Base-by-base conservation (phyloP, 2,329 filamentous ascomycete species). In the Rhynchosporium secalis region DNA sequence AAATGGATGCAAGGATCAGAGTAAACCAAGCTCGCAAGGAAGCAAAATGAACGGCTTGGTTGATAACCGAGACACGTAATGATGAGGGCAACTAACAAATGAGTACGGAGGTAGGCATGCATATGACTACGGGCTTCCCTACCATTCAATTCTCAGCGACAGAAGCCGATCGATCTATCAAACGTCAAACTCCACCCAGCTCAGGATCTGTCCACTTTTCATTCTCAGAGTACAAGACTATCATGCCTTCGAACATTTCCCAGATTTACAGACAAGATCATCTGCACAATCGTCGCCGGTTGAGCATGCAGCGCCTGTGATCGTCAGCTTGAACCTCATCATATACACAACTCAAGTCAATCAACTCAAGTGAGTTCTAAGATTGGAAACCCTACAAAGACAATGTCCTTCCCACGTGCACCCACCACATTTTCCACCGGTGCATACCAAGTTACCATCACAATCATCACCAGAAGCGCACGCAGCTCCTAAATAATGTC, bases 211-310 rank as follows among this genome's bases (percentile, higher is more conserved):
- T 20, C 20, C 20, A 20, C 20, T 20, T 20, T 20, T 20, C 1
- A 20, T 20, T 20, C 20, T 20, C 20, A 20, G 20, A 20, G 20
- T 20, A 20, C 20, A 20, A 20, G 1, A 20, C 20, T 45, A 36
- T 54, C 47, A 63, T 49, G 54, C 41, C 12, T 49, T 40, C 47
- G 60, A 62, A 38, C 65, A 67, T 40, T 63, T 66, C 4, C 60
- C 64, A 45, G 36, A 51, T 20, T 43, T 51, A 13, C 65, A 67
- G 2, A 60, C 54, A 29, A 65, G 47, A 57, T 58, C 61, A 48
- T 64, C 65, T 40, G 61, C 56, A 38, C 65, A 67, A 48, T 67
- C 65, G 31, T 67, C 45, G 15, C 48, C 48, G 10, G 62, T 52
- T 12, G 38, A 51, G 48, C 64, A 67, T 13, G 49, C n/a, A 12